Percentiles rank a stretch among this genome's conserved stretches.
Conservation (phyloP, 208 protist species). For the Trichomonas gallinae region DNA sequence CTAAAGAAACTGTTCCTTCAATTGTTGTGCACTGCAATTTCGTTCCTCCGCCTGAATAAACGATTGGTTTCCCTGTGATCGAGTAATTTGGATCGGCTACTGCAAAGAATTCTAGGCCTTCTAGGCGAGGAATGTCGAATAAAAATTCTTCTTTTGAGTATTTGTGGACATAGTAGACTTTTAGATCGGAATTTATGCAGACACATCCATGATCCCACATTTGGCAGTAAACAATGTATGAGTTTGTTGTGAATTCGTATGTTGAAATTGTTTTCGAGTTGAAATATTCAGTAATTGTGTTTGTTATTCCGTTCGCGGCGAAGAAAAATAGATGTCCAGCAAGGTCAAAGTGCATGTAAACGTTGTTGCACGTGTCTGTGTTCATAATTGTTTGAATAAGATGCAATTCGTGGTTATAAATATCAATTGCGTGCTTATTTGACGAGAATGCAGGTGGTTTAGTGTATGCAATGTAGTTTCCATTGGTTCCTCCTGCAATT, state of each 20-base stretch:
- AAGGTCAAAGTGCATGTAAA: background rate
- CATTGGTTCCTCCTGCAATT: background rate
- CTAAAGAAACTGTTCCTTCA: background rate
- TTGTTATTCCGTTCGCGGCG: background rate
- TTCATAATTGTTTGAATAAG: background rate
- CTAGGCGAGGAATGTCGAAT: background rate
- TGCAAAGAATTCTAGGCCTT: background rate
- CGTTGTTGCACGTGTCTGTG: background rate
- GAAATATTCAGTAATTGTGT: background rate
- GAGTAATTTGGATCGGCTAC: background rate
- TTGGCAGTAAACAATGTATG: background rate
- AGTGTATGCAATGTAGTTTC: background rate
- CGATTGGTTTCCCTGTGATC: background rate
- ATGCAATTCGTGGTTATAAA: background rate
- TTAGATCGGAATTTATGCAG: background rate
- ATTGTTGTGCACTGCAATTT: background rate
- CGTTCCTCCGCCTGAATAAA: background rate
- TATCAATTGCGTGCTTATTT: background rate
- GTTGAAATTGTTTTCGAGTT: background rate
- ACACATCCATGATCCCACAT: background rate
- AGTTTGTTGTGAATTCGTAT: background rate
- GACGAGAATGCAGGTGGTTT: background rate
- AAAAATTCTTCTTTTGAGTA: background rate
- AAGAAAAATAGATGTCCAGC: background rate
- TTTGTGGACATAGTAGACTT: background rate